Conservation (phyloP, 352 stramenopile genomes). For the Pythium scleroteichum region DNA sequence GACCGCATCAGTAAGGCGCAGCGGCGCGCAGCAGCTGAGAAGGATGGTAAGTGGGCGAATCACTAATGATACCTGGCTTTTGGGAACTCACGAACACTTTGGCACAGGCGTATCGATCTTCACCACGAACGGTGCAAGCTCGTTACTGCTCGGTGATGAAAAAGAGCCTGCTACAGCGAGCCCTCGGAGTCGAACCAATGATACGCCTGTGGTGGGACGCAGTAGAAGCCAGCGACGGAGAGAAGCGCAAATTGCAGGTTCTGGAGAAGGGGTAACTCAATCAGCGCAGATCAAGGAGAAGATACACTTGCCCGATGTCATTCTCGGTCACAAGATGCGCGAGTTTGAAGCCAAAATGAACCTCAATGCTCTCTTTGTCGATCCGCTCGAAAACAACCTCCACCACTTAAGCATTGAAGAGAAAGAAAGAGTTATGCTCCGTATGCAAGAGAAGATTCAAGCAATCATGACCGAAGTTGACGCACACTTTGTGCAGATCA, state of each 20-base stretch:
- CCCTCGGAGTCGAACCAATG: not conserved
- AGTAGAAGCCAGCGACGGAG: not conserved
- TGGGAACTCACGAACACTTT: not conserved
- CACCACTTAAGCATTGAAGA: conserved; percentile 63
- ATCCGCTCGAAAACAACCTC: conserved; percentile 57
- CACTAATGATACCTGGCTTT: not conserved
- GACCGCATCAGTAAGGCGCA: conserved; percentile 64
- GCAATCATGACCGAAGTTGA: conserved; percentile 58
- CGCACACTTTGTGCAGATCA: conserved; percentile 51
- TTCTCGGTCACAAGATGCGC: conserved; percentile 78
- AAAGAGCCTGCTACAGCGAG: conserved; percentile 20
- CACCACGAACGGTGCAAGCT: conserved; percentile 12
- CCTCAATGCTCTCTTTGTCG: conserved; percentile 46
- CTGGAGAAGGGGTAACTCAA: not conserved
- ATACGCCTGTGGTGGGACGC: no score
- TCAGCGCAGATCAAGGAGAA: conserved; percentile 31
- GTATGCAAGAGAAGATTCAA: conserved; percentile 72
- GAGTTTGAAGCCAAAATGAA: conserved; percentile 75
- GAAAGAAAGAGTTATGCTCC: conserved; percentile 70
- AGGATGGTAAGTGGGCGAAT: conserved; percentile 40
- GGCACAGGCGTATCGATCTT: conserved; percentile 58
- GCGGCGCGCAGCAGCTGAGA: conserved; percentile 60
- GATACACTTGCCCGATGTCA: conserved; percentile 62
- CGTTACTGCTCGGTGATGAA: conserved; percentile 5
- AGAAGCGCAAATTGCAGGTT: not conserved